A percentile compares a stretch with the other conserved stretches of the same genome.
phyloP scores from a whole-genome alignment of 2,329 filamentous ascomycete genomes.

The Scedosporium dehoogii region DNA sequence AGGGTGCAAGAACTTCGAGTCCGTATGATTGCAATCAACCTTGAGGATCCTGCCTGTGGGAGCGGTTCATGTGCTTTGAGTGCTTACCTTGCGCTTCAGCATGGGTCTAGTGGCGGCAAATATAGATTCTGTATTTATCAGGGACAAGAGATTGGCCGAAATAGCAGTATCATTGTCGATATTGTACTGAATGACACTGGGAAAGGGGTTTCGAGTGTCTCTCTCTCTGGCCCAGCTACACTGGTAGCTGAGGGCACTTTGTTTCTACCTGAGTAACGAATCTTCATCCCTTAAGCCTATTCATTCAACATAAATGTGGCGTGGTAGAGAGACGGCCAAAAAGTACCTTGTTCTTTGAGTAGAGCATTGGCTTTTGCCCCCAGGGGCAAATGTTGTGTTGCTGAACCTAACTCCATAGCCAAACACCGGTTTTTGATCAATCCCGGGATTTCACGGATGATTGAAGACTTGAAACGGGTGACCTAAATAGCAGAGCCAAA shows the following conservation, averaged over 20 bases:
- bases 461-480: too few species aligned
- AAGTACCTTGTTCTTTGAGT: too few species aligned
- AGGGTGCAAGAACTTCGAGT: background rate
- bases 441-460: too few species aligned
- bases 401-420: too few species aligned
- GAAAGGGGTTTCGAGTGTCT: background rate
- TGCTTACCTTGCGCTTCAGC: background rate
- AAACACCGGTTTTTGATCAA: too few species aligned
- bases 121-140: background rate
- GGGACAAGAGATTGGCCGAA: background rate
- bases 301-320: too few species aligned
- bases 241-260: background rate
- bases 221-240: background rate
- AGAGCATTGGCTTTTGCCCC: too few species aligned
- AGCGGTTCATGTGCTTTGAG: background rate
- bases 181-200: background rate
- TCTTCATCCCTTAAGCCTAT: too few species aligned
- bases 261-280: background rate
- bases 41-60: background rate
- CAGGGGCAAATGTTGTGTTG: too few species aligned
- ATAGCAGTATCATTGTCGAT: background rate
- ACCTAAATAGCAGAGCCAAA: too few species aligned
- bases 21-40: background rate
- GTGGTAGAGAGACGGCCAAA: too few species aligned
- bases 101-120: background rate